Base-by-base conservation (phyloP, 2,329 filamentous ascomycete species). In the Aurifilum marmelostoma region DNA sequence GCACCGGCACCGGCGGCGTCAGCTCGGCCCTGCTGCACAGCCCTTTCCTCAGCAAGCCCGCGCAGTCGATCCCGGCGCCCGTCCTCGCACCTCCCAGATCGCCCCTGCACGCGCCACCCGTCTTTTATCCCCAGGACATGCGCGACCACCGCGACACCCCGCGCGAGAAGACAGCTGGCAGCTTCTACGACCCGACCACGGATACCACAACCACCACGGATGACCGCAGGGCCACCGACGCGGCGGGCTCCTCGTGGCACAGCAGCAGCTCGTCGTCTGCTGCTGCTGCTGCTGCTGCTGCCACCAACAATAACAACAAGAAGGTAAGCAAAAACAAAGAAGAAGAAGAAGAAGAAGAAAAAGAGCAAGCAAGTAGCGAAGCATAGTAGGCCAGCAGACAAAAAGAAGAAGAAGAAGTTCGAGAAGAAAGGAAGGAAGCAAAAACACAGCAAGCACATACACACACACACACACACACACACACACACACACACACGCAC, bases 161-260 rank as follows among this genome's bases (percentile, higher is more conserved):
- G 78, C 75, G 80, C 81, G 66, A 81, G 82, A 75, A 79, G 66
- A 75, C 77, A 21, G 76, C 79, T 67, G 78, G 83, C 74, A 81
- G 82, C 76, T 85, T 84, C 77, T 87, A 87, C 79, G 85, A 87
- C 73, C 84, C 84, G 21, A 82, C 83, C 58, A 84, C 82, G 58
- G 85, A 87, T 77, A 81, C 80, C 70, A 82, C 80, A 63, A 72
- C 82, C 47, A 81, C 81, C 66, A 62, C 80, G 72, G 81, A 79
- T 71, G 83, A 84, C 75, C 83, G 81, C 74, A 79, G 78, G 71
- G 76, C 81, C 73, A 83, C 82, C 69, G 84, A 85, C 74, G n/a
- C n/a, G n/a, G 73, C 77, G 50, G 75, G 73, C 56, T 80, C 82
- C 74, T 84, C 82, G 74, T 84, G 83, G 82, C 81, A 81, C 74